Evolutionary conservation across 306 rosid genomes (phyloP).

Genomic region (Sicyos edulis): DNA sequence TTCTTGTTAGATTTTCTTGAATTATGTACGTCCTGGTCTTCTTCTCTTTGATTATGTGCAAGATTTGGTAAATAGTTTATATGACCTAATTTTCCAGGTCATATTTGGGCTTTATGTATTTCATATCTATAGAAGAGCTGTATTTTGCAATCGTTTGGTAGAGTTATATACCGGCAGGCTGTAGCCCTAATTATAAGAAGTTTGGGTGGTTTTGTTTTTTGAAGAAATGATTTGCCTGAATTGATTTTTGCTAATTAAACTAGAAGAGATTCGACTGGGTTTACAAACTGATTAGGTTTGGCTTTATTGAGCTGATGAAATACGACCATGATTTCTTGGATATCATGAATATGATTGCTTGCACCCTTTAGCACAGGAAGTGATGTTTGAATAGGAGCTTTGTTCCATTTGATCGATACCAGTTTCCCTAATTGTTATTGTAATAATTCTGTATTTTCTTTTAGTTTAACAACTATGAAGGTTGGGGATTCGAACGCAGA

Average conservation of each 20-base stretch:
- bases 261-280: neutral
- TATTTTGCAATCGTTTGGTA: neutral
- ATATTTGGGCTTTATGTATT: neutral
- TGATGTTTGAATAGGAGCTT: neutral
- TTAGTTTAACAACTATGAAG: too few relatives aligned
- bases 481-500: too few relatives aligned
- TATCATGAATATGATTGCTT: neutral
- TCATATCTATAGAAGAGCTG: neutral
- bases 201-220: too few relatives aligned
- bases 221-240: neutral
- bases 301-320: neutral
- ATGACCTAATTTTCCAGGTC: neutral
- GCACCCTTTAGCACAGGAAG: too few relatives aligned
- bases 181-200: neutral
- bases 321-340: neutral
- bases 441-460: neutral
- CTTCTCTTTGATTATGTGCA: too few relatives aligned
- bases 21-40: neutral
- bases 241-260: neutral
- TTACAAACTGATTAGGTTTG: neutral
- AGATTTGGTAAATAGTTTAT: neutral
- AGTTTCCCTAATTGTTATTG: neutral
- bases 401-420: conserved; percentile 1
- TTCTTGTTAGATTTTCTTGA: too few relatives aligned
- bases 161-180: neutral